Base-by-base conservation (phyloP, 2,329 filamentous ascomycete species). In the Canariomyces notabilis region DNA sequence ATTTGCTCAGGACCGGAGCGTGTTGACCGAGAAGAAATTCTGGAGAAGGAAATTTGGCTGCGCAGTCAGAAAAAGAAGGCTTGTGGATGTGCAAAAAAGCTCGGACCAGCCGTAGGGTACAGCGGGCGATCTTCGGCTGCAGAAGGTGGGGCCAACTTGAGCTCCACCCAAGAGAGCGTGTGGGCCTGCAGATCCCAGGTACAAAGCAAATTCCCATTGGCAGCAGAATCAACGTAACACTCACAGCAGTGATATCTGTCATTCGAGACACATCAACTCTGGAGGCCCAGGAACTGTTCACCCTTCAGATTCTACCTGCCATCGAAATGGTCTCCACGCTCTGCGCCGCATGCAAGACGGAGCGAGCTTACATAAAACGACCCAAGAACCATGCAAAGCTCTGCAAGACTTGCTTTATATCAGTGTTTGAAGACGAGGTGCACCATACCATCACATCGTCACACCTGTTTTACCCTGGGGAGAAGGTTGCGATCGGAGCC, bases 361-460 rank as follows among this genome's bases (percentile, higher is more conserved):
- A 85, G 52, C 80, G 90, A 49, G 91, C 93, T 5, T 78, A 95
- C 16, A 93, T 98, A 48, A 88, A 96, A 52, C 81, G 93, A 21
- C 91, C 93, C 1, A 97, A 97, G 66, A 95, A 97, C 61, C 82
- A 94, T 59, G 83, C 94, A 57, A 95, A 95, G 60, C 78, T 98
- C 37, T 98, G 93, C 76, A 89, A 87, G 59, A 67, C 74, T 4
- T 98, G 93, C 67, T 98, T 98, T 67, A 80, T 95, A 44, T 60
- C 71, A 9, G 77, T 93, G 37, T 98, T 98, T 62, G 93, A 98
- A 66, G 80, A 86, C 52, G 93, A 98, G 71, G 82, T 95, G 38
- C 90, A 97, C 64, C 85, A 95, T 61, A 97, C 93, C 4, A 95
- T 98, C 59, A 82, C 77, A 20, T 80, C 84, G 2, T 88, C 86